Conservation (phyloP, 2,329 filamentous ascomycete species). For the Talaromyces sp. region DNA sequence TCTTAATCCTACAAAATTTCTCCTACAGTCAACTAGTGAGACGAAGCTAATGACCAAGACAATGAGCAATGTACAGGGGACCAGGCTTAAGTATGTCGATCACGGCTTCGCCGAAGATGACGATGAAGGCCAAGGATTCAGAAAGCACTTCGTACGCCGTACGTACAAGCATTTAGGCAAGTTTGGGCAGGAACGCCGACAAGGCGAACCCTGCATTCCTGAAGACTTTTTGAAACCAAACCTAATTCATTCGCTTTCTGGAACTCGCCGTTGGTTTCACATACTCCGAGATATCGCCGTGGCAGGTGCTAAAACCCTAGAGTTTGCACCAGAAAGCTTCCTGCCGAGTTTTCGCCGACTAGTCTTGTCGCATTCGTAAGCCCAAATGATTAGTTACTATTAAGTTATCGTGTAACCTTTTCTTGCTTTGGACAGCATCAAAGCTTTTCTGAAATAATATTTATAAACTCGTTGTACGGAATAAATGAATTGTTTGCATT, state of each 20-base stretch:
- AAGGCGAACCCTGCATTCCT: background rate
- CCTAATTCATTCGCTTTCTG: background rate
- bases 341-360: background rate
- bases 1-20: background rate
- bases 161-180: background rate
- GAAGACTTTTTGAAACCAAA: background rate
- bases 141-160: too few species aligned
- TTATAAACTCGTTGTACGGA: background rate
- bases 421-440: background rate
- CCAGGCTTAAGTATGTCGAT: background rate
- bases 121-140: background rate
- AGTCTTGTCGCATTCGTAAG: too few species aligned
- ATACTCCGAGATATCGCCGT: background rate
- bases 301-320: background rate
- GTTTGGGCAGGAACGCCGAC: background rate
- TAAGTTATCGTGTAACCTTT: background rate
- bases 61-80: background rate
- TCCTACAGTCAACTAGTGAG: background rate
- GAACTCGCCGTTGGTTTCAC: background rate
- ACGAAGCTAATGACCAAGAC: background rate
- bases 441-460: background rate
- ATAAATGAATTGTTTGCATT: background rate
- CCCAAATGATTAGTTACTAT: background rate
- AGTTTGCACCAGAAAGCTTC: background rate
- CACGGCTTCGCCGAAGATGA: background rate